These are phyloP conservation scores for Candida glucosophila DNA, from an alignment of 1,139 yeast genomes.

Conservation along the genomic window DNA sequence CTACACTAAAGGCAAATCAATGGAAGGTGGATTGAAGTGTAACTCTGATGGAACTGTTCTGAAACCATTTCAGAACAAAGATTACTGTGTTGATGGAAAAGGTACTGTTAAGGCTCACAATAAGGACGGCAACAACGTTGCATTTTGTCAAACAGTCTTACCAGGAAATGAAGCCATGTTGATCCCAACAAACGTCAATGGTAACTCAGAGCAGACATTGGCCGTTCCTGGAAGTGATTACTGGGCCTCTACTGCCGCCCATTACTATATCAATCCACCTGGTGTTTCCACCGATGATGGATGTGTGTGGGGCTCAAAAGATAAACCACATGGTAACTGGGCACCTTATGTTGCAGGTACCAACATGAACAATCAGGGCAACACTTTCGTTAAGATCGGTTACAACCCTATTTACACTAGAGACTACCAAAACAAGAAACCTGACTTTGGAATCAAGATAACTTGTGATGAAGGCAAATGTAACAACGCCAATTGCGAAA, in stretches of 20 bases:
- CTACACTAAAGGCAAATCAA: conserved; percentile 62
- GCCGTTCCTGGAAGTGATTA: conserved; percentile 81
- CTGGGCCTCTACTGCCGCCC: conserved; percentile 76
- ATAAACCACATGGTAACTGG: conserved; percentile 78
- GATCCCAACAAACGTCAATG: conserved; percentile 64
- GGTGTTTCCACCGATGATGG: conserved; percentile 72
- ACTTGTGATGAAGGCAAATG: conserved; percentile 64
- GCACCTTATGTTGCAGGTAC: conserved; percentile 90
- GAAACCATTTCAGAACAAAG: conserved; percentile 50
- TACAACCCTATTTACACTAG: conserved; percentile 86
- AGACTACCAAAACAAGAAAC: conserved; percentile 44
- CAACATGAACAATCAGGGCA: conserved; percentile 58
- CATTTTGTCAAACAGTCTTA: conserved; percentile 86
- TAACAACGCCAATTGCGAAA: conserved; percentile 68
- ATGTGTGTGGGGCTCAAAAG: conserved; percentile 74
- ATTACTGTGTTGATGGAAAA: conserved; percentile 67
- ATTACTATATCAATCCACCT: conserved; percentile 79
- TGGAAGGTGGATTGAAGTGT: conserved; percentile 77
- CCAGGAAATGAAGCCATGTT: conserved; percentile 94
- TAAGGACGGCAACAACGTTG: conserved; percentile 44
- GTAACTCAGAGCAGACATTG: conserved; percentile 38
- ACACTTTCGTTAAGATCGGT: conserved; percentile 75
- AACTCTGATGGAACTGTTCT: conserved; percentile 58
- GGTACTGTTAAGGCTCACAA: conserved; percentile 63
- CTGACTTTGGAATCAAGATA: conserved; percentile 64